phyloP scores from a whole-genome alignment of 805 yeast genomes.

The Pichia californica region DNA sequence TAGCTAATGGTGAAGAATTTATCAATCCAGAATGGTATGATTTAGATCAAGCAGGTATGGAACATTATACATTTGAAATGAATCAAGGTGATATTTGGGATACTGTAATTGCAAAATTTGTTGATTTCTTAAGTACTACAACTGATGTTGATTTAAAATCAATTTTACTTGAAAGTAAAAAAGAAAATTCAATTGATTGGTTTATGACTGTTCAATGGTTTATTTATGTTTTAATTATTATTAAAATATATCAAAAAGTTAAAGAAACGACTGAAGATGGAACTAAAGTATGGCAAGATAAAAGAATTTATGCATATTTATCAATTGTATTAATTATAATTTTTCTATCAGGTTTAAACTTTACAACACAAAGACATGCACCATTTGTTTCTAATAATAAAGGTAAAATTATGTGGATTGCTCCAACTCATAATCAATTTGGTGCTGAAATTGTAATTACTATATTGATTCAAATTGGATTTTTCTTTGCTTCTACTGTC shows the following conservation, averaged over 20 bases:
- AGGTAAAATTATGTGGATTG: slow-evolving; percentile 40
- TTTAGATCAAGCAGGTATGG: slow-evolving; percentile 11
- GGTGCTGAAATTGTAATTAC: slow-evolving; percentile 60
- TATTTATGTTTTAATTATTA: slow-evolving; percentile 4
- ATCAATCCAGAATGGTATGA: slow-evolving; percentile 7
- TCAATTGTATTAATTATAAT: slow-evolving; percentile 35
- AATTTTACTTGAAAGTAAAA: neutral
- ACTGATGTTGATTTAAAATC: slow-evolving; percentile 5
- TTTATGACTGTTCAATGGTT: slow-evolving; percentile 7
- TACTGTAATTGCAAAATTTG: slow-evolving; percentile 6
- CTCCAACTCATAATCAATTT: slow-evolving; percentile 69
- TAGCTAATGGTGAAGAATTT: slow-evolving; percentile 1
- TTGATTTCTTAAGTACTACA: slow-evolving; percentile 6
- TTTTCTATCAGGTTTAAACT: slow-evolving; percentile 59
- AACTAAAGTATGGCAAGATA: slow-evolving; percentile 7
- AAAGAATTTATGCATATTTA: slow-evolving; percentile 17
- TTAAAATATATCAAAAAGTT: slow-evolving; percentile 7
- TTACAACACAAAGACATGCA: slow-evolving; percentile 50
- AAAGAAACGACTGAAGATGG: neutral
- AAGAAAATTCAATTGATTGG: slow-evolving; percentile 4
- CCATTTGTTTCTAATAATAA: slow-evolving; percentile 54
- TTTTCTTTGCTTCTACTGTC: slow-evolving; percentile 36
- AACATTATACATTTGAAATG: slow-evolving; percentile 13
- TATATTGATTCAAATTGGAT: slow-evolving; percentile 40
- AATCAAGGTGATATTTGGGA: slow-evolving; percentile 12